Conservation (phyloP, 2,329 filamentous ascomycete species). For the Cercospora zeae-maydis region DNA sequence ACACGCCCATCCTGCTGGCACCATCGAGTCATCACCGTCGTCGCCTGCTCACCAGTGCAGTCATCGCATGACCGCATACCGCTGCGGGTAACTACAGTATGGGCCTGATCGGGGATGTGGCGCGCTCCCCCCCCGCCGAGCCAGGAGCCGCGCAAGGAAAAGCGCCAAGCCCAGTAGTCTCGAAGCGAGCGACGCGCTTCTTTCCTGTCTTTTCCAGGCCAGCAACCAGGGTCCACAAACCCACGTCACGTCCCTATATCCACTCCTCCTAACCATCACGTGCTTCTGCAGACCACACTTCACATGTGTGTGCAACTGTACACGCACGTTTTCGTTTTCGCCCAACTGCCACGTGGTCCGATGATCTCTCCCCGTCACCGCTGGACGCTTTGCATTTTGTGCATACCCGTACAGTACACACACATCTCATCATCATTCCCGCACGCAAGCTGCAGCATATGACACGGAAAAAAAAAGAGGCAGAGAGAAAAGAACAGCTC, state of each 20-base stretch:
- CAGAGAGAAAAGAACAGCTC: no score
- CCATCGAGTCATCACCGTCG: no score
- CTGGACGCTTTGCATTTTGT: no score
- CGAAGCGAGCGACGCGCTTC: background rate
- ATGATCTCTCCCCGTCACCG: no score
- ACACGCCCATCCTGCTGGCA: no score
- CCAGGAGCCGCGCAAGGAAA: background rate
- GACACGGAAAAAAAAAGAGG: no score
- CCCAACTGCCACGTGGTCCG: background rate
- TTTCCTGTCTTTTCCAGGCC: no score
- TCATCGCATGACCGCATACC: background rate
- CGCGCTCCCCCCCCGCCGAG: background rate
- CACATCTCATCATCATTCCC: no score
- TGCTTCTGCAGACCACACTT: background rate
- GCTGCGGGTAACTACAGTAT: background rate
- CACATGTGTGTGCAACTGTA: no score
- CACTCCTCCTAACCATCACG: background rate
- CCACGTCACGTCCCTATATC: background rate
- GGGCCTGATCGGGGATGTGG: background rate
- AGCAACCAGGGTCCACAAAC: background rate
- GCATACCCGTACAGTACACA: no score
- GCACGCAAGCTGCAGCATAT: no score
- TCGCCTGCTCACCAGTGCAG: background rate
- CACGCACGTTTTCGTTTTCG: no score
- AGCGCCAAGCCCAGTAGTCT: background rate